Evolutionary conservation across 805 yeast genomes (phyloP), one percentile per base, ranked within the genome.

Genomic region (Candida koratica): DNA sequence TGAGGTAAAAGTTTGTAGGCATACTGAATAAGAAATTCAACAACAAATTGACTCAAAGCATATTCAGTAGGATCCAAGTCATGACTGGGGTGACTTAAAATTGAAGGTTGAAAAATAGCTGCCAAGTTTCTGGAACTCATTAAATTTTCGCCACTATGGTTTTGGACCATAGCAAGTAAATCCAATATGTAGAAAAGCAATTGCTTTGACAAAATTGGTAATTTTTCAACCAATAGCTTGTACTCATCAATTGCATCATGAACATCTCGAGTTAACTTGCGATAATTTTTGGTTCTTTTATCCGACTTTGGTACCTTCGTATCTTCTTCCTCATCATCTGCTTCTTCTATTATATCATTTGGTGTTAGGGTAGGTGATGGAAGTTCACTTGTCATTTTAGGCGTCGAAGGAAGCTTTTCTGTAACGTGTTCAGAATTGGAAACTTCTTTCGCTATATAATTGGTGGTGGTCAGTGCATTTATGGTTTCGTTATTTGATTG

Each of bases 41-140:
- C 82, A 22, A 86, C 96, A 6, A 79, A 71, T 46, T 89, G 87
- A 4, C 95, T 84, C 23, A 87, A 62, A 9, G 85, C 90, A 61
- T 89, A 89, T 59, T 93, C 97, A 20, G 79, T 86, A 1, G 97
- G 97, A 27, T 82, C 77, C 80, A 90, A 77, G 54, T 89, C 96
- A 57, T 93, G 97, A 46, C 73, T 75, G 4, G 96, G 95, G 57
- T 90, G 97, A 7, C 95, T 84, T 36, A 93, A 67, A 12, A 93
- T 79, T n/a, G 96, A 84, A 3, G 98, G 97, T 62, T 93, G 98
- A 64, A 93, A 93, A 39, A 93, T 85, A 2, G 97, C 96, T 1
- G 97, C 95, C 45, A 93, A 66, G 55, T 93, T 93, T 49, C 87
- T 76, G 1, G 95, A 85, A 2, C 96, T 79, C 99, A 93, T 93